phyloP scores from a whole-genome alignment of 2,329 filamentous ascomycete species.

The Colletotrichum musae region DNA sequence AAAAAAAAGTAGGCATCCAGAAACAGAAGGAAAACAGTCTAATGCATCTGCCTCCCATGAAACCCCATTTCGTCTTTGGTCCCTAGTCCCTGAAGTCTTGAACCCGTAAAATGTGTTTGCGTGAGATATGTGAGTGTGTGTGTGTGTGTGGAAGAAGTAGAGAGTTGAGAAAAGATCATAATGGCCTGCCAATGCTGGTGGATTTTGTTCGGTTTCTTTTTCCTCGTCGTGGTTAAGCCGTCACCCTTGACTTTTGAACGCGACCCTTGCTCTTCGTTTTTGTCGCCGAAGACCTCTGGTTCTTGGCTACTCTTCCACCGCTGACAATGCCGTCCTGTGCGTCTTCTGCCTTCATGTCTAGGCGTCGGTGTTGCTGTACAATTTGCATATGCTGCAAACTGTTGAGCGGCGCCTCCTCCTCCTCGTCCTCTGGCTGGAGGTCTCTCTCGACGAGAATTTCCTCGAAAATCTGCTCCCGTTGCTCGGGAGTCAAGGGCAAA shows the following conservation, averaged over 20 bases:
- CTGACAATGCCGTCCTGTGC: not conserved
- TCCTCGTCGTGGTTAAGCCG: slow-evolving; percentile 1
- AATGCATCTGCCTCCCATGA: slow-evolving; percentile 16
- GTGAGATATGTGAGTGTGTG: not conserved
- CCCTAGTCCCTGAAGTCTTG: slow-evolving; percentile 15
- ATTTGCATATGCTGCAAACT: slow-evolving; percentile 13
- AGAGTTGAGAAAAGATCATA: not conserved
- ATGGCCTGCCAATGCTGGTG: slow-evolving; percentile 4
- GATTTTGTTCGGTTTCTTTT: not conserved
- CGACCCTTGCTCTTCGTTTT: slow-evolving; percentile 12
- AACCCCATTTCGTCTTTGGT: not conserved
- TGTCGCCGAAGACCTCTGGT: not conserved
- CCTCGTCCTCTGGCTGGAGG: slow-evolving; percentile 32
- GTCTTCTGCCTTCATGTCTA: not conserved
- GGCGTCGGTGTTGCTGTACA: not conserved
- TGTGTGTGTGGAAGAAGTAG: not conserved
- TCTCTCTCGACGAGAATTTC: slow-evolving; percentile 41
- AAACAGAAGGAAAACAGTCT: slow-evolving; percentile 8
- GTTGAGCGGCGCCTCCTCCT: slow-evolving; percentile 29
- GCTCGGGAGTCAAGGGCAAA: slow-evolving; percentile 34
- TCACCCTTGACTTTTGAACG: slow-evolving; percentile 1
- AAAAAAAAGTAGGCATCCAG: not conserved
- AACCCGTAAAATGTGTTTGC: slow-evolving; percentile 4
- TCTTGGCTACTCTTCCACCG: slow-evolving; percentile 5
- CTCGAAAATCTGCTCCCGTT: slow-evolving; percentile 39